Evolutionary conservation across 2,329 filamentous ascomycete species (phyloP).

Genomic region (Epichloe brachyelytri): DNA sequence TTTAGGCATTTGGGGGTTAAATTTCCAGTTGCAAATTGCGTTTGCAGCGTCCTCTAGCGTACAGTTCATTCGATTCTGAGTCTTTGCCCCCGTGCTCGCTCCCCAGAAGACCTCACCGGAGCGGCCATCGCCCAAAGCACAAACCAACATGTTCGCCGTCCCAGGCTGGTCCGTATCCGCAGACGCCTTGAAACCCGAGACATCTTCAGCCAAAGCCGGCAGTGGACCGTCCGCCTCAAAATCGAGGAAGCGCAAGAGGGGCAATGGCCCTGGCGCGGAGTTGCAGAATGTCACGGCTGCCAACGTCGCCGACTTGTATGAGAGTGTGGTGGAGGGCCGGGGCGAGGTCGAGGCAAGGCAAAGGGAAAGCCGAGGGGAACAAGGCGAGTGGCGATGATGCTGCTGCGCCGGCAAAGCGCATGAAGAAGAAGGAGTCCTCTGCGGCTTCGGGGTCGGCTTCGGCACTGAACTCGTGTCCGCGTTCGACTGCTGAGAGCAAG

Average conservation of each 20-base stretch:
- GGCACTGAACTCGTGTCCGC: neutral
- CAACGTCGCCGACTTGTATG: slow-evolving; percentile 70
- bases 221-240: slow-evolving; percentile 27
- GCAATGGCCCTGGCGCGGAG: slow-evolving; percentile 9
- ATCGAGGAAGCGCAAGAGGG: slow-evolving; percentile 46
- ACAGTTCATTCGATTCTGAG: neutral
- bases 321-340: slow-evolving; percentile 61
- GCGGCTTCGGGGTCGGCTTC: neutral
- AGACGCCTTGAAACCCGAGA: slow-evolving; percentile 58
- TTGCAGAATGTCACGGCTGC: slow-evolving; percentile 43
- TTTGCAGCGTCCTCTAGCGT: neutral
- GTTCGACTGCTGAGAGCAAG: neutral
- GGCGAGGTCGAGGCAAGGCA: slow-evolving; percentile 19
- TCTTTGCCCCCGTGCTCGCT: neutral
- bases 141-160: slow-evolving; percentile 67
- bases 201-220: slow-evolving; percentile 17
- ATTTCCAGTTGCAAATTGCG: neutral
- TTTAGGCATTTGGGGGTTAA: neutral
- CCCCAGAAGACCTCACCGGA: neutral
- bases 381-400: neutral
- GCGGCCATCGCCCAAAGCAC: neutral
- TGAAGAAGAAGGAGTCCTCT: neutral
- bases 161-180: slow-evolving; percentile 81
- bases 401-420: slow-evolving; percentile 2
- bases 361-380: slow-evolving; percentile 11